phyloP scores from a whole-genome alignment of 208 protist genomes.

The Naegleria gruberi region DNA sequence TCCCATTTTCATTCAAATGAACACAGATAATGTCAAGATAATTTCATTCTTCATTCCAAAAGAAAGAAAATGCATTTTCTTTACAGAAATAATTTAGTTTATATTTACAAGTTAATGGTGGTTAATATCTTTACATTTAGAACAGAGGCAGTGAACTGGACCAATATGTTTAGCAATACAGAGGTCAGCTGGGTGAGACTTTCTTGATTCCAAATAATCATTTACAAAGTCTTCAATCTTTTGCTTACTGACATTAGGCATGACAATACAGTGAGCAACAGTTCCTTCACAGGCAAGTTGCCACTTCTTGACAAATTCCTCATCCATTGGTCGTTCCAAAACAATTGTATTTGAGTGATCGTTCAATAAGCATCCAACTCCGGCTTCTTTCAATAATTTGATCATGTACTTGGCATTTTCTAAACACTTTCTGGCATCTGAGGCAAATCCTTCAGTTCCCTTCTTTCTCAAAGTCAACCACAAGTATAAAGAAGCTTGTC shows the following conservation, averaged over 20 bases:
- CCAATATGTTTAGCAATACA: not conserved
- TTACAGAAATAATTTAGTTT: no score
- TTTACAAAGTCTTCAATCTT: not conserved
- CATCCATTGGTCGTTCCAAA: constrained; percentile 3
- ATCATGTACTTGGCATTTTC: constrained; percentile 3
- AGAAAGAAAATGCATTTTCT: no score
- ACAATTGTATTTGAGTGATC: not conserved
- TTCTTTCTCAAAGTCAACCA: not conserved
- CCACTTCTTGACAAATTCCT: constrained; percentile 3
- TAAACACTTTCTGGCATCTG: not conserved
- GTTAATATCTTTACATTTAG: not conserved
- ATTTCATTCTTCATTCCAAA: no score
- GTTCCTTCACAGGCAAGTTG: not conserved
- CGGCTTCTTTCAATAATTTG: not conserved
- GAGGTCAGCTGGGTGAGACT: not conserved
- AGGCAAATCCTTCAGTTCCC: not conserved
- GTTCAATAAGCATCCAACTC: not conserved
- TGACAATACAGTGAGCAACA: constrained; percentile 18
- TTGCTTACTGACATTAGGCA: not conserved
- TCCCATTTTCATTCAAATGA: no score
- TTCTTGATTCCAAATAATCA: not conserved
- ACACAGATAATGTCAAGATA: no score
- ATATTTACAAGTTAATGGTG: no score
- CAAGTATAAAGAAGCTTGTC: constrained; percentile 31
- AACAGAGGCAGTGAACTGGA: not conserved